These are phyloP conservation scores for Acer saccharum DNA, from an alignment of 345 rosid genomes.

Conservation along the genomic window DNA sequence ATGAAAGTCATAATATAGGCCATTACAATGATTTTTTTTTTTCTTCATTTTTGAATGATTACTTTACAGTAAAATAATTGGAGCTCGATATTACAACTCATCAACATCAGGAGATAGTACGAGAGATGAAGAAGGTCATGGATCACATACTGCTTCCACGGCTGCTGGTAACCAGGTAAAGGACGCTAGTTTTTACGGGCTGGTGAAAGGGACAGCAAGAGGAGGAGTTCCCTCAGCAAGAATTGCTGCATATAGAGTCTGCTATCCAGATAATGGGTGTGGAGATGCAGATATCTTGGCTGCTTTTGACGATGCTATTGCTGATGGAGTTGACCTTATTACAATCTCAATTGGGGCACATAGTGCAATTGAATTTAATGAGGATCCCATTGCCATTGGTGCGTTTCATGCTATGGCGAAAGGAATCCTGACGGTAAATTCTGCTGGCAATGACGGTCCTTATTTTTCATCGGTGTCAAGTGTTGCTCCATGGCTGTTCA, in stretches of 20 bases:
- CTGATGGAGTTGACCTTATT: constrained; percentile 59
- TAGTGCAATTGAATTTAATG: accelerated
- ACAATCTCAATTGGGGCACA: constrained; percentile 21
- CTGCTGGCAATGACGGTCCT: constrained; percentile 44
- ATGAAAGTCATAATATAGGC: background rate
- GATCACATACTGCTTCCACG: constrained; percentile 67
- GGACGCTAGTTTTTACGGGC: constrained; percentile 41
- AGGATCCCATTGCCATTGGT: constrained; percentile 39
- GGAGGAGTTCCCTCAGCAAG: constrained; percentile 70
- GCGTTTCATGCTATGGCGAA: constrained; percentile 54
- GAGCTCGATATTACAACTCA: constrained; percentile 36
- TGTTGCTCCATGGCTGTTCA: constrained; percentile 50
- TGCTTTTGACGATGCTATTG: constrained; percentile 67
- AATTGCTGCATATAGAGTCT: constrained; percentile 53
- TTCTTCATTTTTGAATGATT: background rate
- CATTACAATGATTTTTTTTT: background rate
- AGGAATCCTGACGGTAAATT: constrained; percentile 45
- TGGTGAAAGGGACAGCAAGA: constrained; percentile 55
- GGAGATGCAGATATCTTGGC: constrained; percentile 8
- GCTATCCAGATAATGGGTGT: background rate
- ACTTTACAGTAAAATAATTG: constrained; percentile 44
- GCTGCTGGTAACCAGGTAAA: constrained; percentile 57
- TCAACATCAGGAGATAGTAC: background rate
- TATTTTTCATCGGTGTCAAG: accelerated
- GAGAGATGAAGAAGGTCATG: constrained; percentile 42